phyloP scores from a whole-genome alignment of 352 stramenopile genomes.

The Phytophthora pistaciae region DNA sequence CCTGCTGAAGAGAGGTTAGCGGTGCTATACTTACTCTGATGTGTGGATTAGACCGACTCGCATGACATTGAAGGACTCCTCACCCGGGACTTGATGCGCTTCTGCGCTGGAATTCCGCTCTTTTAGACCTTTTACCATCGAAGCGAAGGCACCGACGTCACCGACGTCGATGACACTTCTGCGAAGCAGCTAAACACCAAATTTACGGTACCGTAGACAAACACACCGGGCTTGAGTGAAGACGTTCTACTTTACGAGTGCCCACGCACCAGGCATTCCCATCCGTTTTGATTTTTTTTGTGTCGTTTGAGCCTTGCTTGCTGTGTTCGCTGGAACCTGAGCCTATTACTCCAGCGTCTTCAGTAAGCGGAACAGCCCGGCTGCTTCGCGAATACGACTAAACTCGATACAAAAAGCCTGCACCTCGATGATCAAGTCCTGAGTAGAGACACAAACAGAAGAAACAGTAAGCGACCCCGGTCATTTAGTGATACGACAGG shows the following conservation, averaged over 20 bases:
- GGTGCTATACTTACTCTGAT: conserved; percentile 10
- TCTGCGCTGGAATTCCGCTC: conserved; percentile 71
- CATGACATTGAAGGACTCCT: conserved; percentile 86
- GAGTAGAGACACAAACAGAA: too few relatives aligned
- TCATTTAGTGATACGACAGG: too few relatives aligned
- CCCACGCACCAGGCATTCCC: conserved; percentile 28
- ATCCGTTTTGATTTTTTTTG: conserved; percentile 33
- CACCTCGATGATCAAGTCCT: conserved; percentile 99
- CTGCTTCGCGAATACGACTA: conserved; percentile 97
- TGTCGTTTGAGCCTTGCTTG: conserved; percentile 29
- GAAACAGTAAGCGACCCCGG: too few relatives aligned
- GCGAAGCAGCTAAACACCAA: not conserved
- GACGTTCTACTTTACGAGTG: conserved; percentile 39
- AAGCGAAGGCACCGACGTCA: not conserved
- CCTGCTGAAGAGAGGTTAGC: conserved; percentile 1
- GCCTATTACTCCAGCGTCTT: conserved; percentile 94
- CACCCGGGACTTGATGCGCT: conserved; percentile 84
- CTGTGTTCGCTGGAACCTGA: conserved; percentile 37
- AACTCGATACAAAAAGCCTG: conserved; percentile 99
- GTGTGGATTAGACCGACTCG: conserved; percentile 55
- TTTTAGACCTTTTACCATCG: conserved; percentile 51
- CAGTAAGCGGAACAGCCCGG: conserved; percentile 97
- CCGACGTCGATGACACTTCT: not conserved
- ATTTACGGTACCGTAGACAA: conserved; percentile 18
- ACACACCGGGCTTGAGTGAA: conserved; percentile 9